phyloP scores from a whole-genome alignment of 352 stramenopile species.

The Phytophthora fragariae region DNA sequence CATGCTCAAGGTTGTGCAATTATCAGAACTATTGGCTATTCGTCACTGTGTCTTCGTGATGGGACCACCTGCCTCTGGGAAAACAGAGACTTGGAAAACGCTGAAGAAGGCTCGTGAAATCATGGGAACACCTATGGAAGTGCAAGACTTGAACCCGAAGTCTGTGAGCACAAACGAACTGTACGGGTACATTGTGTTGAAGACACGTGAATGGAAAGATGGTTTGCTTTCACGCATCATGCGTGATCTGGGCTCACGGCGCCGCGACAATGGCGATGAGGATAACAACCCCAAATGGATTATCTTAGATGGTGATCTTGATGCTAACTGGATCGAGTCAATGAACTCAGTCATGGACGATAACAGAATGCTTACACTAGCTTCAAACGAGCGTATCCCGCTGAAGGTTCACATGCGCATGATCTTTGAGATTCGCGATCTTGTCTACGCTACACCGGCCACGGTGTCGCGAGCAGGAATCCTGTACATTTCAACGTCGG shows the following conservation, averaged over 20 bases:
- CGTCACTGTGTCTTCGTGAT: constrained; percentile 98
- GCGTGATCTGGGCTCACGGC: constrained; percentile 93
- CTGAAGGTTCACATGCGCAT: constrained; percentile 97
- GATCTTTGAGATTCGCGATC: constrained; percentile 98
- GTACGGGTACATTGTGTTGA: constrained; percentile 96
- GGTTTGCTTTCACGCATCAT: constrained; percentile 96
- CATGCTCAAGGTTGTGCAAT: constrained; percentile 96
- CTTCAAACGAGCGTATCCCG: constrained; percentile 97
- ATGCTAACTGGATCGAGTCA: constrained; percentile 98
- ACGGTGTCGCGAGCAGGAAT: constrained; percentile 96
- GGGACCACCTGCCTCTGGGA: constrained; percentile 93
- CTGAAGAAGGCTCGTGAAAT: constrained; percentile 89
- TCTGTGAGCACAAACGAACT: constrained; percentile 96
- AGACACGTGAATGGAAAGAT: constrained; percentile 97
- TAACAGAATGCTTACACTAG: constrained; percentile 96
- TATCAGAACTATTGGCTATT: constrained; percentile 95
- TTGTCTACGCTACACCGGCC: constrained; percentile 95
- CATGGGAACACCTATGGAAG: constrained; percentile 89
- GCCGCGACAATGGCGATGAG: constrained; percentile 89
- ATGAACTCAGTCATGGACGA: constrained; percentile 99
- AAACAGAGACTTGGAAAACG: constrained; percentile 97
- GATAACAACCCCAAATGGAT: constrained; percentile 97
- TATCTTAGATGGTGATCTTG: constrained; percentile 96
- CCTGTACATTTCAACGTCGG: constrained; percentile 95
- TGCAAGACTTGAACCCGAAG: constrained; percentile 96